Evolutionary conservation across 805 yeast species (phyloP), one percentile per base, ranked within the genome.

Genomic region (Kodamaea neixiangensis): DNA sequence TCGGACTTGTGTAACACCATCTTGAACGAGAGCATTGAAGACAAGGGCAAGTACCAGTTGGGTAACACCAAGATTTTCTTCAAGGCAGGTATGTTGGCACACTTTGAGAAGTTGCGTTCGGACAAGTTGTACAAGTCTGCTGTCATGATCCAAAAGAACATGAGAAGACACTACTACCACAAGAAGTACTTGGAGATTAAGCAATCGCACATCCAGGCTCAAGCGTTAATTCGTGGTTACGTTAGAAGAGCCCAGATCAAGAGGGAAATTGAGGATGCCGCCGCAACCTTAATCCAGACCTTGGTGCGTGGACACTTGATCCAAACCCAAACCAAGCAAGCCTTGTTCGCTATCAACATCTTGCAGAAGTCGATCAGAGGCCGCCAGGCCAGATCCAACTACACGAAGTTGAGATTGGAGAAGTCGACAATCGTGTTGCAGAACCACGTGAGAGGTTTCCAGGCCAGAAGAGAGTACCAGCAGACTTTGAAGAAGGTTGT

Each of bases 31-130:
- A 81, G 87, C 39, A 85, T 89, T 48, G 79, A 84, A 20, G 88
- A 83, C 64, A 78, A 77, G 34, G 71, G 75, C 48, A 87, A 88
- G 61, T 92, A 87, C 67, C 97, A 92, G 70, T 78, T 89, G 53
- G 99, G 99, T 72, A 83, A 89, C 64, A 87, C 96, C 39, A 93
- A 93, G 72, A 90, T 93, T 51, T 93, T 93, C 74, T 89, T 93
- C 75, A 87, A 96, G 62, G 97, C 97, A 25, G 99, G 99, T 65
- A 88, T 93, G 87, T 77, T 93, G 67, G 98, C 97, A 3, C 84
- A 83, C 55, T 77, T 93, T 60, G 99, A 93, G 71, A 89, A 89
- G 59, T 71, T 87, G 63, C 83, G 97, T 68, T 74, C 91, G 29
- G 88, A 86, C 55, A 89, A 91, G 61, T 80, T 91, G 58, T 80